Base-by-base conservation (phyloP, 768 basidiomycete genomes). In the Daedalea quercina region DNA sequence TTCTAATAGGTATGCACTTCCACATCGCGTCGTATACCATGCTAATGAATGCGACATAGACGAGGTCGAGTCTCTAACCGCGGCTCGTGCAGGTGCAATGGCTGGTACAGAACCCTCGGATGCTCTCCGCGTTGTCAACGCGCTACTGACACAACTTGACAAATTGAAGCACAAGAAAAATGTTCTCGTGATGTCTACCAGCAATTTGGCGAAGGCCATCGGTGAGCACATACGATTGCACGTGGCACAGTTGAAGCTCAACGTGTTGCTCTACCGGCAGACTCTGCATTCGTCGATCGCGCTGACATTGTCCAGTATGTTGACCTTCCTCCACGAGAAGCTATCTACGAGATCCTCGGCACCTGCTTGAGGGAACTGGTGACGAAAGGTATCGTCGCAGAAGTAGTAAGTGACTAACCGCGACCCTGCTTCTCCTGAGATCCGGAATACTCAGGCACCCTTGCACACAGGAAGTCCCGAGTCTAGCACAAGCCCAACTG, bases 231-330 rank as follows among this genome's bases (percentile, higher is more conserved):
- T n/a, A n/a, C n/a, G n/a, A n/a, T n/a, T n/a, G n/a, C n/a, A n/a
- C n/a, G n/a, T n/a, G n/a, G n/a, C n/a, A n/a, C n/a, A n/a, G n/a
- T n/a, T n/a, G n/a, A n/a, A n/a, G n/a, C n/a, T n/a, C n/a, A n/a
- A n/a, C n/a, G n/a, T n/a, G n/a, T n/a, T n/a, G n/a, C n/a, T n/a
- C n/a, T n/a, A n/a, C n/a, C n/a, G 19, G 7, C 59, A 97, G 95
- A 99, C 62, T 84, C 82, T 47, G 96, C 95, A 3, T 98, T 97
- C 65, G 84, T 97, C 45, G 96, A 98, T 64, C 86, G 96, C 37
- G 96, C 95, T 9, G 96, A 99, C 62, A 93, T 98, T 46, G 82
- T 96, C 19, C 94, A 95, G 73, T 96, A 92, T 62, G 78, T 97
- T 19, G 94, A 94, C 58, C 76, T 93, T 7, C 96, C 96, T 1